Conservation (phyloP, 2,329 filamentous ascomycete genomes). For the Fusarium sp. region DNA sequence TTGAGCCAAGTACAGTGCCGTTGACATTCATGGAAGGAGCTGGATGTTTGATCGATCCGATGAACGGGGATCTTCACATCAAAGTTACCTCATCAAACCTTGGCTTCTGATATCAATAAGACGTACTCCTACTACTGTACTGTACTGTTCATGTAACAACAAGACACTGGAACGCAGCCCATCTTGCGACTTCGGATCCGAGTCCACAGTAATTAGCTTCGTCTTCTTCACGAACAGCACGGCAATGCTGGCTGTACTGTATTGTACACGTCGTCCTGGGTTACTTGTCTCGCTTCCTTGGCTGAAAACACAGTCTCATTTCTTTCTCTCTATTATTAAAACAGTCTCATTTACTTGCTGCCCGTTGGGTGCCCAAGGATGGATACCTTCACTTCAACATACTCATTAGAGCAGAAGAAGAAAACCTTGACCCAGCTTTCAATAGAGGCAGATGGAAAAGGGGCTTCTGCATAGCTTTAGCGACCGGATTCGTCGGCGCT, state of each 20-base stretch:
- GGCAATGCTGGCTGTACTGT: not conserved
- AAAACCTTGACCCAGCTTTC: constrained; percentile 7
- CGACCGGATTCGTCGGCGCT: constrained; percentile 41
- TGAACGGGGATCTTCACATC: not conserved
- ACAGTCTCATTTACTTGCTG: constrained; percentile 41
- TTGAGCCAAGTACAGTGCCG: not conserved
- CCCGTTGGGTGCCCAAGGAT: constrained; percentile 40
- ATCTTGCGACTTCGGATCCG: constrained; percentile 22
- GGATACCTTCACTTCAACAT: constrained; percentile 33
- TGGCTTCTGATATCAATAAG: constrained; percentile 18
- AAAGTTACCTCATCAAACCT: constrained; percentile 8
- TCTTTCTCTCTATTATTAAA: constrained; percentile 22
- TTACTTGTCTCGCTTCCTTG: constrained; percentile 33
- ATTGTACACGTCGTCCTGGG: constrained; percentile 26
- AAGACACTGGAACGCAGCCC: constrained; percentile 33
- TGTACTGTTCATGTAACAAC: constrained; percentile 8
- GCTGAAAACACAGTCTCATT: constrained; percentile 39
- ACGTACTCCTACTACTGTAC: not conserved
- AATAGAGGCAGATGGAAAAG: not conserved
- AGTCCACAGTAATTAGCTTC: constrained; percentile 17
- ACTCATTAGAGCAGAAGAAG: constrained; percentile 5
- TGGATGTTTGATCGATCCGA: not conserved
- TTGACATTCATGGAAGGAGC: not conserved
- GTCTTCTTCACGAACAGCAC: constrained; percentile 9
- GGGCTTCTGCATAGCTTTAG: constrained; percentile 20